Evolutionary conservation across 2,329 filamentous ascomycete species (phyloP), one percentile per base, ranked within the genome.

Genomic region (Nothophoma quercina): DNA sequence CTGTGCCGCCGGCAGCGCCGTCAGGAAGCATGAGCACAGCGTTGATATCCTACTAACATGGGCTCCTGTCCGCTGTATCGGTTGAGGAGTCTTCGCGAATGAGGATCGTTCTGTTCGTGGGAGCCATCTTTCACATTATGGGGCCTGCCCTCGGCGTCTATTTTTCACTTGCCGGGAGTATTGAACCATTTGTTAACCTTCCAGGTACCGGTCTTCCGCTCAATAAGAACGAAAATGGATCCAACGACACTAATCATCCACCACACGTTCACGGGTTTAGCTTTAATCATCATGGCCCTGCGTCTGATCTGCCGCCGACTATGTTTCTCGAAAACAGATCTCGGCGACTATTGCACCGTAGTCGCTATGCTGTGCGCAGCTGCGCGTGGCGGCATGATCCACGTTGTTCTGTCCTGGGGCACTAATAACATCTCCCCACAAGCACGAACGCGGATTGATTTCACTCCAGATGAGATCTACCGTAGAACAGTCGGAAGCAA

Each of bases 381-480:
- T 23, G 40, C 40, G 9, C 40, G 40, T 12, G 40, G 40, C n/a
- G 28, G 40, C n/a, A 43, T 43, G 30, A 43, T 43, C 28, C 40
- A 43, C 21, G 29, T 43, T 10, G 28, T 43, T 7, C 18, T 33
- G 5, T 12, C 15, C 3, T 43, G 40, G 40, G 40, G 40, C 29
- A 43, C 40, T 13, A 43, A 43, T 15, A 33, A 43, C 16, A 33
- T 43, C 18, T 43, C 28, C 1, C 9, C 40, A 4, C 29, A 16
- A 43, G 40, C 28, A 12, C 40, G 28, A 33, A 18, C 40, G 10
- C 19, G 13, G 9, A 33, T 33, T 7, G 29, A 43, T 33, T 34
- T 43, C 40, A 43, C 28, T 13, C 18, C 40, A 33, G 28, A 43
- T 1, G 40, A 43, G 18, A 23, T 43, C 10, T 33, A 43, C 25